A percentile compares a stretch with the other conserved stretches of the same genome.
Evolutionary conservation across 441 rosid species (phyloP).

Genomic region (Capsella rubella): DNA sequence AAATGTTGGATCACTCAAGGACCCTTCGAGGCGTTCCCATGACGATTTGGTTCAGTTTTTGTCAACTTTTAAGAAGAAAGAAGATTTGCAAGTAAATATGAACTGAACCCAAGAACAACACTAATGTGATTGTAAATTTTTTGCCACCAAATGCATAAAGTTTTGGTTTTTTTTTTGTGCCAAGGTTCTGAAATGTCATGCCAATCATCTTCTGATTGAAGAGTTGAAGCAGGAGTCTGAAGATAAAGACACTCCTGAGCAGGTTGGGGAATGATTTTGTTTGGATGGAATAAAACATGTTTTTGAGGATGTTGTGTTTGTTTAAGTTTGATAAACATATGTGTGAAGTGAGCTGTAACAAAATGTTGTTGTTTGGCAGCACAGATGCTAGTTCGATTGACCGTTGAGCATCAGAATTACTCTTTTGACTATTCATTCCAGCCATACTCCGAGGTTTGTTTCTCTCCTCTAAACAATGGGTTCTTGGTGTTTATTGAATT

Average conservation of each 20-base stretch:
- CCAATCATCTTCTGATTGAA: conserved; percentile 49
- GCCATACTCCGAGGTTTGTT: conserved; percentile 59
- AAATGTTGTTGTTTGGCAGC: conserved; percentile 53
- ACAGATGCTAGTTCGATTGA: conserved; percentile 74
- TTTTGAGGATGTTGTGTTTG: too few relatives aligned
- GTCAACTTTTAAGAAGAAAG: background rate
- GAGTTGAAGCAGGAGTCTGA: conserved; percentile 47
- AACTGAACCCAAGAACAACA: background rate
- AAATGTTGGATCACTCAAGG: background rate
- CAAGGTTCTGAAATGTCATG: conserved; percentile 49
- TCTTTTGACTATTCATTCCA: conserved; percentile 60
- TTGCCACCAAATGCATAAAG: background rate
- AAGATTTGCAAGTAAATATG: background rate
- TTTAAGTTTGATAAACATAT: background rate
- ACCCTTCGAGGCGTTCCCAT: background rate
- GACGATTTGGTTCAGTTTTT: background rate
- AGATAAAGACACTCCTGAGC: conserved; percentile 58
- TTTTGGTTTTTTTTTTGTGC: background rate
- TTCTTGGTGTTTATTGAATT: background rate
- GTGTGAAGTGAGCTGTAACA: background rate
- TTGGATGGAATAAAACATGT: background rate
- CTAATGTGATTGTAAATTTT: background rate
- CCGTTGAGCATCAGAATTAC: conserved; percentile 67
- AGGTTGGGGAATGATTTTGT: conserved; percentile 57
- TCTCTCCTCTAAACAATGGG: conserved; percentile 34